Evolutionary conservation across 2,329 filamentous ascomycete genomes (phyloP), one percentile per base, ranked within the genome.

Genomic region (Raffaelea ambrosiae): DNA sequence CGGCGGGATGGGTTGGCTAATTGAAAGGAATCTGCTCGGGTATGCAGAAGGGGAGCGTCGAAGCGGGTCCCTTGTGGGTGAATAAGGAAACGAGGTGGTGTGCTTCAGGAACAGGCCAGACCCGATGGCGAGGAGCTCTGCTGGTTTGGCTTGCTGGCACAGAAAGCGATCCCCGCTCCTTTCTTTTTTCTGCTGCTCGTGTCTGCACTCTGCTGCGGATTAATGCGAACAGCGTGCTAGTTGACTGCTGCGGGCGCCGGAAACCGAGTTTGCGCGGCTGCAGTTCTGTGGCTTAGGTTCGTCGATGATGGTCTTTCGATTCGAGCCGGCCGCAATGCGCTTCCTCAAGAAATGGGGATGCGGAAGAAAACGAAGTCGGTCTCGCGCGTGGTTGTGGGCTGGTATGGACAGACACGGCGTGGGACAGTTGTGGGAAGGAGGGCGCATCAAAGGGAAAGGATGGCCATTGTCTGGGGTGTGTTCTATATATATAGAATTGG

Each of bases 11-110:
- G 35, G 47, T 20, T 41, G 35, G 41, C 11, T 48, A 40, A 41
- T 44, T 42, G 39, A 26, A n/a, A 40, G 33, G 39, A 45, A 29
- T 44, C 26, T 44, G 21, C 42, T 33, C 26, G 42, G 42, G 14
- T 44, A 21, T 44, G 43, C 14, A 23, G 21, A 44, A 22, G 20
- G 33, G 33, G n/a, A n/a, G 22, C 31, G 35, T 38, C 13, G 35
- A 38, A 38, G 35, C 35, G 35, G 35, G 35, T 38, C 35, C 18
- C 35, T 38, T n/a, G 5, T 38, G 35, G 35, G 35, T 38, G 19
- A 23, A 40, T 19, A n/a, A 19, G 14, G 20, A 14, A 40, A 40
- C 10, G 35, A 45, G 38, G 20, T 38, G 43, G 33, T 39, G 43
- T 44, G 43, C 43, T n/a, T 23, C 3, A 36, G 31, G 43, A n/a